Evolutionary conservation across 2,329 filamentous ascomycete species (phyloP), one percentile per base, ranked within the genome.

Genomic region (Aspergillus bombycis): DNA sequence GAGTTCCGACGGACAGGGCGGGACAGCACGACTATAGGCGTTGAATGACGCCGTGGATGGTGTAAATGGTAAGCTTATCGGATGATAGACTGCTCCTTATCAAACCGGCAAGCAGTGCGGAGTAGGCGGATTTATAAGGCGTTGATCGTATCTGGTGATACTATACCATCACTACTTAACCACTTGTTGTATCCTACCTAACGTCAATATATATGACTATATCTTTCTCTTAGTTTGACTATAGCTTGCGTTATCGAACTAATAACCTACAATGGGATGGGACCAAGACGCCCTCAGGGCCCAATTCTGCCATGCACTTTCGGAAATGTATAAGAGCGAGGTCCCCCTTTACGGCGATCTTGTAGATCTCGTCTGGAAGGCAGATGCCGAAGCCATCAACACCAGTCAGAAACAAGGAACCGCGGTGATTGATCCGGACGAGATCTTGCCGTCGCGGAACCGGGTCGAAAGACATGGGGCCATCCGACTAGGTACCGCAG

Each of bases 401-500:
- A 32, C 53, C 32, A 65, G 57, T 34, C 57, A 68, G n/a, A 43
- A 62, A 19, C 30, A 26, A 11, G 53, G 58, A 9, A 56, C 58
- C 1, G 11, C 36, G 19, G 10, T 45, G 9, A 64, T 70, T 21
- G 55, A 73, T 16, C 70, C 70, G 28, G 69, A 72, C 21, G 66
- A 72, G 10, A 55, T 73, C 34, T 55, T 74, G 7, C 70, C 71
- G 21, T 59, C 65, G 6, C 58, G 67, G 4, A 61, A 65, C 52
- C 65, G 62, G 10, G 60, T 79, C 0, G 78, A 79, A 64, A 65
- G 77, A 46, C 83, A 85, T 54, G 83, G 83, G 2, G 83, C 83
- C 2, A 83, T 85, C 45, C 77, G 83, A 0, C 76, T 85, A 0
- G 83, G 83, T 4, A 84, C 80, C 0, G 57, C 76, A 0, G 60